These are phyloP conservation scores for Backusella parvicylindrica DNA, from an alignment of 192 early-diverging fungal species.

Conservation along the genomic window DNA sequence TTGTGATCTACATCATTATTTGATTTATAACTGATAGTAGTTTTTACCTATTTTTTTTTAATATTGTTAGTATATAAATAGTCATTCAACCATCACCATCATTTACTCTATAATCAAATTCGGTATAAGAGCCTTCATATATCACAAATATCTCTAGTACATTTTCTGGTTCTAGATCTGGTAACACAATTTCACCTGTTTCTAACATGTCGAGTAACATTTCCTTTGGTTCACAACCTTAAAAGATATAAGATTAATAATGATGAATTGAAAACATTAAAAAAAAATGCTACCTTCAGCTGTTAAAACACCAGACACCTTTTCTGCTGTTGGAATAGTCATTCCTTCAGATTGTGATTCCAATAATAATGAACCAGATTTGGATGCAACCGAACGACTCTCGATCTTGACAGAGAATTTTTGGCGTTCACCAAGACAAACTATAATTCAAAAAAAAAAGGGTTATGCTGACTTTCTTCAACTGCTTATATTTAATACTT, in stretches of 20 bases:
- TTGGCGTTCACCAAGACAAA: constrained; percentile 37
- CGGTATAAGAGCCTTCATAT: constrained; percentile 39
- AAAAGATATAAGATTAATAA: background rate
- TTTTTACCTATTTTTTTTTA: constrained; percentile 37
- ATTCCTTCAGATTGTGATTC: constrained; percentile 36
- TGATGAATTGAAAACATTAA: background rate
- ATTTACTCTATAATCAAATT: constrained; percentile 36
- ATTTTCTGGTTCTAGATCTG: constrained; percentile 32
- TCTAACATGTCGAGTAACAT: constrained; percentile 30
- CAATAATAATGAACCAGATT: constrained; percentile 26
- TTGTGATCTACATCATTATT: constrained; percentile 32
- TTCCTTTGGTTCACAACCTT: constrained; percentile 13
- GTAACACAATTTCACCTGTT: constrained; percentile 39
- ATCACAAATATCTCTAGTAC: constrained; percentile 40
- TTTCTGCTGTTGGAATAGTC: constrained; percentile 13
- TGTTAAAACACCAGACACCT: constrained; percentile 25
- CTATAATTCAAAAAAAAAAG: constrained; percentile 4
- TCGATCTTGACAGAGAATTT: constrained; percentile 34
- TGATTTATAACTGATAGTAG: constrained; percentile 39
- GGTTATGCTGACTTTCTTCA: background rate
- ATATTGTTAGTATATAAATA: background rate
- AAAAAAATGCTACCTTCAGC: background rate
- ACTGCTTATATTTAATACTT: background rate
- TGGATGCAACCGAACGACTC: constrained; percentile 10
- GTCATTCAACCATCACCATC: background rate